Conservation (phyloP, 148 eudicot species). For the Fallopia convolvulus region DNA sequence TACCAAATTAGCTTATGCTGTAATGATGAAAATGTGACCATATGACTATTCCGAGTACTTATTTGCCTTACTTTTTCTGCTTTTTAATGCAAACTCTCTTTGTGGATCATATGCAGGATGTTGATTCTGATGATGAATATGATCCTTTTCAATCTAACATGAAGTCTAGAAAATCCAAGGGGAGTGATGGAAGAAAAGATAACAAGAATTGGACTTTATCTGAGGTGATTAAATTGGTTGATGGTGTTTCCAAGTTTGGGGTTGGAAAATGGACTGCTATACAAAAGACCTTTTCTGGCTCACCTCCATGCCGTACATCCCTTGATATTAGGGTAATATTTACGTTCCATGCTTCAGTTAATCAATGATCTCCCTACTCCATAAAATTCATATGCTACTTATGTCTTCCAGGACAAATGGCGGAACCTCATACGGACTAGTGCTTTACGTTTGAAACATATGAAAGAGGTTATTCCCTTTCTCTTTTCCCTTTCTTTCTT, state of each 20-base stretch:
- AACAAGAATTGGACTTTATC: constrained; percentile 47
- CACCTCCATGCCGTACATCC: constrained; percentile 45
- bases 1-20: background rate
- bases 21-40: background rate
- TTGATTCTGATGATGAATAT: constrained; percentile 35
- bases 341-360: background rate
- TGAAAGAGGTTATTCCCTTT: constrained; percentile 27
- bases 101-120: constrained; percentile 18
- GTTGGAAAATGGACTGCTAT: constrained; percentile 63
- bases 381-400: background rate
- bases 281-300: constrained; percentile 32
- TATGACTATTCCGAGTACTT: background rate
- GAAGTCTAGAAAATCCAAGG: constrained; percentile 10
- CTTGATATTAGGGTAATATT: constrained; percentile 59
- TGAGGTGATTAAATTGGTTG: constrained; percentile 53
- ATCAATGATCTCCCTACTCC: background rate
- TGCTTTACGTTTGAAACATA: constrained; percentile 20
- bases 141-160: constrained; percentile 16
- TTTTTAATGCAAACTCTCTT: background rate
- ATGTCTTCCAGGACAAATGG: constrained; percentile 63
- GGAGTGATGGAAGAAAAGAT: constrained; percentile 28
- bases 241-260: constrained; percentile 57
- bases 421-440: constrained; percentile 60
- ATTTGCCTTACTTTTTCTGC: background rate
- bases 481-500: background rate